A percentile compares a stretch with the other conserved stretches of the same genome.
Conservation (phyloP, 176 grass and related monocot genomes). For the Stipa capillata region DNA sequence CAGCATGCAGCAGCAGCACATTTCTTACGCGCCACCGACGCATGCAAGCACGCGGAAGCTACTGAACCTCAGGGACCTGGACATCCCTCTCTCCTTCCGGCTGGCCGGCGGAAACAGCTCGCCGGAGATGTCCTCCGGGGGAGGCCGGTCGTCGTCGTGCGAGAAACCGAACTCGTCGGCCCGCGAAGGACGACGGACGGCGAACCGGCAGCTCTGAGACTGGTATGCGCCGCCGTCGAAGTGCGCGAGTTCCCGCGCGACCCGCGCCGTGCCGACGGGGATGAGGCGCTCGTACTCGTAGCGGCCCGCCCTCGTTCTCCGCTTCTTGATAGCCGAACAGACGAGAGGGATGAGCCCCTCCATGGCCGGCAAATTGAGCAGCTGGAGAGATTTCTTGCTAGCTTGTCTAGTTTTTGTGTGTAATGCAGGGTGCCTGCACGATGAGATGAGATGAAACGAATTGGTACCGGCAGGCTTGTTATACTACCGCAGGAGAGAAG, state of each 20-base stretch:
- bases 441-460: no score
- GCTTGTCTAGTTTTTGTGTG: no score
- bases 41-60: conserved; percentile 18
- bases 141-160: background rate
- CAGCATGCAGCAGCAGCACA: background rate
- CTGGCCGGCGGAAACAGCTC: background rate
- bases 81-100: background rate
- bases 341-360: conserved; percentile 27
- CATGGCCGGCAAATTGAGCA: background rate
- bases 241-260: background rate
- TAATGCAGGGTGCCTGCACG: no score
- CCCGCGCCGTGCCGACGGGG: background rate
- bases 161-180: background rate
- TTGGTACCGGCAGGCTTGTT: no score
- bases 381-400: background rate
- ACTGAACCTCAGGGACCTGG: conserved; percentile 13
- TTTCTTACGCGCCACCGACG: conserved; percentile 8
- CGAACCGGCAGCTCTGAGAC: conserved; percentile 26
- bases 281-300: background rate
- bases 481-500: no score
- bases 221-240: background rate
- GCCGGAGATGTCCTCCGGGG: background rate
- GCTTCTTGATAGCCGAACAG: conserved; percentile 24
- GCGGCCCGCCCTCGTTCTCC: background rate
- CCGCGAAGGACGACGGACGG: background rate